Percentiles rank a stretch among this genome's conserved stretches.
phyloP scores from a whole-genome alignment of 371 early-diverging fungal genomes.

The Synchytrium microbalum region DNA sequence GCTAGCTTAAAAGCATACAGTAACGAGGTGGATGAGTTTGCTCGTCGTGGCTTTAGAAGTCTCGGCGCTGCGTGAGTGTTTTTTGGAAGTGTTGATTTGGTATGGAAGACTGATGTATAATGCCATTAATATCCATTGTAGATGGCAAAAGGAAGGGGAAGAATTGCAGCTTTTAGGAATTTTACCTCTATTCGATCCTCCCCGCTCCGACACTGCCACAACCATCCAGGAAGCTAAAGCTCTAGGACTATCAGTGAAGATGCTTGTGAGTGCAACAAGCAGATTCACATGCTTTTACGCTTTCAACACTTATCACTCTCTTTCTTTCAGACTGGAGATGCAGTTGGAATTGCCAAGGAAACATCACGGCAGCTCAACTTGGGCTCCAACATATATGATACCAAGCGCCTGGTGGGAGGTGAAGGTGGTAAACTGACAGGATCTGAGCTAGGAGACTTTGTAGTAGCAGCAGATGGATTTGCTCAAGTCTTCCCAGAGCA shows the following conservation, averaged over 20 bases:
- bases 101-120: too few relatives aligned
- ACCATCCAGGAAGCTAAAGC: slow-evolving; percentile 3
- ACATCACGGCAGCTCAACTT: slow-evolving; percentile 6
- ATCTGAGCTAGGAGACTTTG: slow-evolving; percentile 15
- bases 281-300: not conserved
- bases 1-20: slow-evolving; percentile 6
- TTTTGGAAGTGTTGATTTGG: too few relatives aligned
- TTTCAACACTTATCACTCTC: not conserved
- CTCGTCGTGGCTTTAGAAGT: slow-evolving; percentile 14
- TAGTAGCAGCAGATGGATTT: slow-evolving; percentile 20
- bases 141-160: slow-evolving; percentile 13
- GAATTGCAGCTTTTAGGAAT: slow-evolving; percentile 11
- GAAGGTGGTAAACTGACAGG: slow-evolving; percentile 8
- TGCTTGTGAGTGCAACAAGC: not conserved
- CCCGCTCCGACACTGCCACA: slow-evolving; percentile 4
- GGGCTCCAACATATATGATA: slow-evolving; percentile 17
- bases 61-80: slow-evolving; percentile 11
- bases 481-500: slow-evolving; percentile 43
- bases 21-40: slow-evolving; percentile 13
- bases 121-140: not conserved
- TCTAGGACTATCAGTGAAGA: slow-evolving; percentile 7
- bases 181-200: slow-evolving; percentile 6
- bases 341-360: slow-evolving; percentile 3
- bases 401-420: slow-evolving; percentile 11
- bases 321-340: slow-evolving; percentile 10